These are phyloP conservation scores for Trichoderma endophyticum DNA, from an alignment of 2,329 filamentous ascomycete genomes.

Conservation along the genomic window DNA sequence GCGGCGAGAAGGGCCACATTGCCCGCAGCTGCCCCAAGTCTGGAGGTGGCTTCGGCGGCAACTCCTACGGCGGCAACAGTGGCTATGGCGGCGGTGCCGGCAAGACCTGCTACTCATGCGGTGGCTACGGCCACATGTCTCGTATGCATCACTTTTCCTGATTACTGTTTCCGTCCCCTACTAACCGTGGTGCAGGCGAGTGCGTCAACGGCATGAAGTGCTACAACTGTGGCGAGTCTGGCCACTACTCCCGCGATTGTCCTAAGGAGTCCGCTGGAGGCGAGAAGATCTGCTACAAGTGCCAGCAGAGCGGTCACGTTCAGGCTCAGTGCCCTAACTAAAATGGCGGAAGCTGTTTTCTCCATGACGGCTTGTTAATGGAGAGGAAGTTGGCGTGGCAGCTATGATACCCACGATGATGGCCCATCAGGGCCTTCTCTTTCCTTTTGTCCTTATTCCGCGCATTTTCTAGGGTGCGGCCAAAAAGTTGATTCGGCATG, in stretches of 20 bases:
- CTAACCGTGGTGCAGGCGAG: conserved; percentile 55
- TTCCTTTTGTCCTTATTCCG: conserved; percentile 24
- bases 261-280: conserved; percentile 80
- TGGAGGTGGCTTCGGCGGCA: conserved; percentile 45
- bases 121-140: conserved; percentile 94
- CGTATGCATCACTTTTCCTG: conserved; percentile 47
- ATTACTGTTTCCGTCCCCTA: not conserved
- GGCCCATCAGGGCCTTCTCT: conserved; percentile 27
- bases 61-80: conserved; percentile 39
- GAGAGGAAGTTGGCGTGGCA: conserved; percentile 39
- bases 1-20: conserved; percentile 93
- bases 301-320: conserved; percentile 78
- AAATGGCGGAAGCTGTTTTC: conserved; percentile 30
- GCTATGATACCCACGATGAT: conserved; percentile 44
- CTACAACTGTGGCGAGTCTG: conserved; percentile 97
- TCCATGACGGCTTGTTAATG: conserved; percentile 19
- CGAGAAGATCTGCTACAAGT: conserved; percentile 99
- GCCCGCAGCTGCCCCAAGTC: conserved; percentile 82
- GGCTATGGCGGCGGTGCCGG: conserved; percentile 52
- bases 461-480: conserved; percentile 20
- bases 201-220: conserved; percentile 99
- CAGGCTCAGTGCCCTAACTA: conserved; percentile 88
- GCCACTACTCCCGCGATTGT: conserved; percentile 94
- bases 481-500: conserved; percentile 32
- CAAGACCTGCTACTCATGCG: conserved; percentile 98